These are phyloP conservation scores for Fragilaria crotonensis DNA, from an alignment of 108 stramenopile genomes.

Conservation along the genomic window DNA sequence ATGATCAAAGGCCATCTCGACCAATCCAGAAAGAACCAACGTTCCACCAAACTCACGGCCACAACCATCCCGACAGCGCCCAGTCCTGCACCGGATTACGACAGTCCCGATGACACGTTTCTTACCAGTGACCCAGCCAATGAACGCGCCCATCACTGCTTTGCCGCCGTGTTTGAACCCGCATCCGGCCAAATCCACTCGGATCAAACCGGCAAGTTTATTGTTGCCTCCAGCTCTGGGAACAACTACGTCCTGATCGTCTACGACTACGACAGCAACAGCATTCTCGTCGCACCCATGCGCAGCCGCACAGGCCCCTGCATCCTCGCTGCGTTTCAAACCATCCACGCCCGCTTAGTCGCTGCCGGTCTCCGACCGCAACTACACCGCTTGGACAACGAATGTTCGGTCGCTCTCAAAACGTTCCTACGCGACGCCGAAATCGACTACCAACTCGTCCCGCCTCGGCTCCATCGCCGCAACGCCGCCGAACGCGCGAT, in stretches of 20 bases:
- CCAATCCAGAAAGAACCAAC: too few relatives aligned
- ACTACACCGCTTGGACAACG: too few relatives aligned
- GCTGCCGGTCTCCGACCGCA: too few relatives aligned
- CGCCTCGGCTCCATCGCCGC: conserved; percentile 5
- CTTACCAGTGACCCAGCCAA: neutral
- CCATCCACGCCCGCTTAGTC: conserved; percentile 9
- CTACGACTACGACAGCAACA: too few relatives aligned
- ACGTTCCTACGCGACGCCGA: conserved; percentile 9
- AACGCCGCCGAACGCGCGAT: too few relatives aligned
- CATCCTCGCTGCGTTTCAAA: conserved; percentile 7
- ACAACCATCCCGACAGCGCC: conserved; percentile 6
- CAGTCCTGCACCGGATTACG: conserved; percentile 10
- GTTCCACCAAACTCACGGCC: neutral
- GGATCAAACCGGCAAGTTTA: too few relatives aligned
- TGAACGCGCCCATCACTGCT: neutral
- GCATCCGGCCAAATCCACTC: too few relatives aligned
- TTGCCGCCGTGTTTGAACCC: too few relatives aligned
- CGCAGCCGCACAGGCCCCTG: neutral
- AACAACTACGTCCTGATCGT: too few relatives aligned
- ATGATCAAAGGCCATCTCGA: too few relatives aligned
- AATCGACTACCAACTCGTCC: conserved; percentile 1
- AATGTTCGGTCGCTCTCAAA: neutral
- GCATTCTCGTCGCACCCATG: neutral
- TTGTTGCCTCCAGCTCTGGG: too few relatives aligned
- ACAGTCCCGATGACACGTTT: neutral